Base-by-base conservation (phyloP, 1,139 yeast species). In the Magnusiomyces suaveolens region DNA sequence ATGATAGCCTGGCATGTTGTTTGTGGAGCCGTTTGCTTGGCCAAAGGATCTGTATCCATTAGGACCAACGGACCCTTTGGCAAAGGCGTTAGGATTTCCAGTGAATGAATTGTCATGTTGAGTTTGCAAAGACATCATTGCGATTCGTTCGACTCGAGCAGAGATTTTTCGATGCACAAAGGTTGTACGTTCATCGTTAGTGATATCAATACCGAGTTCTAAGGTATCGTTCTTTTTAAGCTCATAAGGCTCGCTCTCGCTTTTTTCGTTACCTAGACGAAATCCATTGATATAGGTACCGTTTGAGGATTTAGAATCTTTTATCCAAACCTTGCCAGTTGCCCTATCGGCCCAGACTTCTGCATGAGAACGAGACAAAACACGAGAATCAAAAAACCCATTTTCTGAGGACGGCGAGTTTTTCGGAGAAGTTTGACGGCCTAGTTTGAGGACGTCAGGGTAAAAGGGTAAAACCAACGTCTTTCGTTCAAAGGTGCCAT, bases 361-460 rank as follows among this genome's bases (percentile, higher is more conserved):
- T 0, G 99, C 99, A 70, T 92, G 99, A 64, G 87, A 92, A 60
- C 99, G 75, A 48, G 95, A 84, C 52, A 92, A 76, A 16, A 94
- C 98, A 43, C 98, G 75, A 8, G 97, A 88, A 67, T 92, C 98
- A 66, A 92, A 92, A 68, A 80, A 90, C 0, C 98, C 98, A 67
- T 94, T 94, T 46, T 86, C 83, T 6, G 84, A 79, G 55, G 83
- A 81, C 12, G 95, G 90, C 60, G 79, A 78, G 52, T 85, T 80
- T 62, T 81, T 84, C 20, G 85, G 80, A 56, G 86, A 88, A 49
- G 84, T 79, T 54, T 84, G 98, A 54, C 99, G 78, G 1, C 99
- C 98, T 26, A 92, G 75, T 64, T 87, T 87, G 54, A 92, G 72
- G 1, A 89, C 83, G 25, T 87, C 90, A 0, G 99, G 98, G 58